Percentiles rank a stretch among this genome's conserved stretches.
phyloP scores from a whole-genome alignment of 352 stramenopile genomes.

The Globisporangium rhizosaccharum region DNA sequence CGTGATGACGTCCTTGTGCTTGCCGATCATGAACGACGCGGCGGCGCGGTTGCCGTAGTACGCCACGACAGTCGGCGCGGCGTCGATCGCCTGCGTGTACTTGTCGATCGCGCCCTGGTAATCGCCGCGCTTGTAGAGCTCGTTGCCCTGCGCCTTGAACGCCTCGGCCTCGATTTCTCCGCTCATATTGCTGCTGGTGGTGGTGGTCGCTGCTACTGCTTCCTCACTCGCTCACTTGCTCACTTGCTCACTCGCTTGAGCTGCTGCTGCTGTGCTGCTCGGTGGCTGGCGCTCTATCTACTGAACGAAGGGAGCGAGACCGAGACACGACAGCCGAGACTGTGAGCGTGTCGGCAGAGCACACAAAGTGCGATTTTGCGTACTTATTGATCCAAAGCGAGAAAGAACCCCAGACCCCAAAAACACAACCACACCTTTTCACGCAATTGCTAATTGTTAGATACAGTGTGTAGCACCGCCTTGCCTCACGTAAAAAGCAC shows the following conservation, averaged over 20 bases:
- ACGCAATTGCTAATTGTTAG: too few relatives aligned
- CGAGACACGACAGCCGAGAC: too few relatives aligned
- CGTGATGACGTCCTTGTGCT: conserved; percentile 86
- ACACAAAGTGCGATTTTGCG: too few relatives aligned
- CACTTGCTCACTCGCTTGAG: neutral
- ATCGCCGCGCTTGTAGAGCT: conserved; percentile 89
- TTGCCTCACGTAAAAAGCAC: too few relatives aligned
- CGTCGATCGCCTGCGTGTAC: conserved; percentile 90
- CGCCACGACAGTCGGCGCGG: conserved; percentile 73
- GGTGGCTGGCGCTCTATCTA: neutral
- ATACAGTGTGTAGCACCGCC: too few relatives aligned
- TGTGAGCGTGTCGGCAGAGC: too few relatives aligned
- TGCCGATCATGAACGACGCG: conserved; percentile 87
- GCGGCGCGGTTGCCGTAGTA: conserved; percentile 91
- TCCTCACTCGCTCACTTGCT: conserved; percentile 6
- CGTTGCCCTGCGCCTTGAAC: conserved; percentile 87
- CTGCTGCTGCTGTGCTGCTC: neutral
- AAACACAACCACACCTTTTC: too few relatives aligned
- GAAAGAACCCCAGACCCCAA: too few relatives aligned
- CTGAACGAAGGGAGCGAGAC: too few relatives aligned
- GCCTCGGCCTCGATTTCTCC: conserved; percentile 58
- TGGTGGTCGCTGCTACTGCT: neutral
- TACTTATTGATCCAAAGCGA: too few relatives aligned
- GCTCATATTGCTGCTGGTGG: conserved; percentile 23
- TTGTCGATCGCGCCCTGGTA: conserved; percentile 87